A percentile compares a stretch with the other conserved stretches of the same genome.
These are phyloP conservation scores for Kuraishia borneana DNA, from an alignment of 805 yeast species.

Conservation along the genomic window DNA sequence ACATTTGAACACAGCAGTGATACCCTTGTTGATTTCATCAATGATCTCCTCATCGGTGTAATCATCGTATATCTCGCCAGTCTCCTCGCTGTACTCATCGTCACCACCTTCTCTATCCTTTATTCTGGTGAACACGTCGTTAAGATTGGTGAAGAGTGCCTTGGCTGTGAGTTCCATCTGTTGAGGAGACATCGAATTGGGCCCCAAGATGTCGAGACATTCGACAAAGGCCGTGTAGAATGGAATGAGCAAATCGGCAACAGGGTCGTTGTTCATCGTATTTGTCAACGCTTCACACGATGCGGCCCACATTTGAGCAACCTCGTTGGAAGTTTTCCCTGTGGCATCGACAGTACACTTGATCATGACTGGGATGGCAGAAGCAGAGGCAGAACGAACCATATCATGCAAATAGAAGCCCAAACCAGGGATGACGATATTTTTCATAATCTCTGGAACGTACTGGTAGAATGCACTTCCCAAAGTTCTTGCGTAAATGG, in stretches of 20 bases:
- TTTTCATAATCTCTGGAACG: conserved; percentile 65
- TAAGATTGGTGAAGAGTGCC: conserved; percentile 48
- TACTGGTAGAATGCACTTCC: conserved; percentile 77
- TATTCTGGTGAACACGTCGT: conserved; percentile 61
- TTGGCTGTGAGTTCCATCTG: conserved; percentile 48
- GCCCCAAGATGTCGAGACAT: conserved; percentile 58
- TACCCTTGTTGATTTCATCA: conserved; percentile 72
- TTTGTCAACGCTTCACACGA: conserved; percentile 57
- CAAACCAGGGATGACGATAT: conserved; percentile 77
- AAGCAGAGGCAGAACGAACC: conserved; percentile 85
- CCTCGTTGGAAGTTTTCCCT: conserved; percentile 39
- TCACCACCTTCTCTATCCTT: conserved; percentile 63
- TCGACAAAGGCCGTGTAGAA: conserved; percentile 65
- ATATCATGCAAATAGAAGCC: conserved; percentile 91
- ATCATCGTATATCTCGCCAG: conserved; percentile 76
- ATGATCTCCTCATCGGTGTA: conserved; percentile 82
- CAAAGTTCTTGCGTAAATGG: conserved; percentile 75
- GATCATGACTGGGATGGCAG: conserved; percentile 69
- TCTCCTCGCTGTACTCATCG: conserved; percentile 81
- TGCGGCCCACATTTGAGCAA: conserved; percentile 60
- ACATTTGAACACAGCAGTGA: conserved; percentile 60
- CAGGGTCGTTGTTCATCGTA: conserved; percentile 68
- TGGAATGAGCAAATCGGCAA: conserved; percentile 69
- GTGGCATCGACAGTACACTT: conserved; percentile 44
- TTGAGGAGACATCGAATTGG: conserved; percentile 39